phyloP scores from a whole-genome alignment of 768 basidiomycete genomes.

The Tricholoma saponaceum region DNA sequence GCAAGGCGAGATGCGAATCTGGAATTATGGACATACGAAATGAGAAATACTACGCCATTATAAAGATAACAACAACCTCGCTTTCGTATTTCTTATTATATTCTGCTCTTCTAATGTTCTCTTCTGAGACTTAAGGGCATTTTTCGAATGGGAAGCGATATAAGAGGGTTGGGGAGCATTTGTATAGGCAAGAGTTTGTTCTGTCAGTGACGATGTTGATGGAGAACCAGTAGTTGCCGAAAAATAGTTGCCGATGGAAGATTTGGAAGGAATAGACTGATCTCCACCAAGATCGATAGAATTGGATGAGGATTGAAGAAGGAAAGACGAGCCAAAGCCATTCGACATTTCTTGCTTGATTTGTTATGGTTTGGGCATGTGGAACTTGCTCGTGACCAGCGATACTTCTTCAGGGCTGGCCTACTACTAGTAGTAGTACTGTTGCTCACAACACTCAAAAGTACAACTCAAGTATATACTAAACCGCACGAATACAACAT shows the following conservation, averaged over 20 bases:
- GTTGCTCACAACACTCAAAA: too few species aligned
- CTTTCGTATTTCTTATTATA: constrained; percentile 40
- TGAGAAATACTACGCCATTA: neutral
- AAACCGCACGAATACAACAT: neutral
- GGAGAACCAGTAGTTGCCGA: constrained; percentile 19
- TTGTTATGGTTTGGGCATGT: constrained; percentile 35
- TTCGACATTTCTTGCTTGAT: constrained; percentile 41
- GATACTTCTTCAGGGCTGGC: constrained; percentile 35
- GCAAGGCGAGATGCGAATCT: constrained; percentile 56
- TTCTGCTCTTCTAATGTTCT: constrained; percentile 50
- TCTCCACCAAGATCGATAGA: constrained; percentile 6
- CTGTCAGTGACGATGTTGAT: constrained; percentile 25
- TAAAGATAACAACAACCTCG: constrained; percentile 33
- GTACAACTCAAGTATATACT: neutral
- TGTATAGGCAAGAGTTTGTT: constrained; percentile 18
- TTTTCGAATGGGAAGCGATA: constrained; percentile 15
- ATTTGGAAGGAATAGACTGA: constrained; percentile 8
- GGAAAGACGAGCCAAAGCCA: constrained; percentile 30
- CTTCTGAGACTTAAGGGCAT: constrained; percentile 26
- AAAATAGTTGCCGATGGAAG: constrained; percentile 20
- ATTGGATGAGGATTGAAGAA: constrained; percentile 22
- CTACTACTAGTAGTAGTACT: neutral
- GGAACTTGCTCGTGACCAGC: constrained; percentile 35
- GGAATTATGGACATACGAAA: neutral
- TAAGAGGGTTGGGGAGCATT: constrained; percentile 5